Percentiles rank a stretch among this genome's conserved stretches.
Evolutionary conservation across 768 basidiomycete species (phyloP).

Genomic region (Arthromyces matolae): DNA sequence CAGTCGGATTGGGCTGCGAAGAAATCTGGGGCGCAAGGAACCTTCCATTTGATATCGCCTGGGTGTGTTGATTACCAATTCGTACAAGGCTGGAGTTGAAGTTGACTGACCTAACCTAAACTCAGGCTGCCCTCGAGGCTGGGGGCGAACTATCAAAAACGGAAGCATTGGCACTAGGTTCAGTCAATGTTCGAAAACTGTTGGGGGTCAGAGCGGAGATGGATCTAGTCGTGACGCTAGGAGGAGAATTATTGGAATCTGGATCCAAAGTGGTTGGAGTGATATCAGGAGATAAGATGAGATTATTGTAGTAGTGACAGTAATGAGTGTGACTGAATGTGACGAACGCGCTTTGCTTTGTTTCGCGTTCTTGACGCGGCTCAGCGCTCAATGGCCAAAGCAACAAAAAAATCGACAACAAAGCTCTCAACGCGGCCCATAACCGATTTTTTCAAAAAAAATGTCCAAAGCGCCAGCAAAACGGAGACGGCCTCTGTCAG

Average conservation of each 20-base stretch:
- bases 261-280: constrained; percentile 49
- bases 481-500: no score
- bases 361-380: background rate
- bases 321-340: background rate
- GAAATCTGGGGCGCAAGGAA: constrained; percentile 74
- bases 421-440: constrained; percentile 31
- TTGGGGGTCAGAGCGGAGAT: constrained; percentile 35
- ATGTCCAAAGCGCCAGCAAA: constrained; percentile 10
- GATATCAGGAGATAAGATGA: constrained; percentile 34
- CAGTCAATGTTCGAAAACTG: constrained; percentile 40
- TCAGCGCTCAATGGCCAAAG: constrained; percentile 32
- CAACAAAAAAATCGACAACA: constrained; percentile 23
- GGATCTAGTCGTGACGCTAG: constrained; percentile 56
- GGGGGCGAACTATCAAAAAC: constrained; percentile 37
- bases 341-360: constrained; percentile 18
- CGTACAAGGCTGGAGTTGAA: background rate
- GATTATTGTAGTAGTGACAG: constrained; percentile 8
- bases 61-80: constrained; percentile 51
- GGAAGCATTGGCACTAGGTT: constrained; percentile 44
- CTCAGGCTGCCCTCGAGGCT: constrained; percentile 42
- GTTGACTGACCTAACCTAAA: constrained; percentile 1
- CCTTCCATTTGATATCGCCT: constrained; percentile 75
- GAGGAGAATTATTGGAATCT: constrained; percentile 49
- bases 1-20: constrained; percentile 60
- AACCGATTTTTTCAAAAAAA: constrained; percentile 52